A percentile compares a stretch with the other conserved stretches of the same genome.
These are phyloP conservation scores for Pinus tabuliformis DNA, from an alignment of 75 land plant species.

Conservation along the genomic window DNA sequence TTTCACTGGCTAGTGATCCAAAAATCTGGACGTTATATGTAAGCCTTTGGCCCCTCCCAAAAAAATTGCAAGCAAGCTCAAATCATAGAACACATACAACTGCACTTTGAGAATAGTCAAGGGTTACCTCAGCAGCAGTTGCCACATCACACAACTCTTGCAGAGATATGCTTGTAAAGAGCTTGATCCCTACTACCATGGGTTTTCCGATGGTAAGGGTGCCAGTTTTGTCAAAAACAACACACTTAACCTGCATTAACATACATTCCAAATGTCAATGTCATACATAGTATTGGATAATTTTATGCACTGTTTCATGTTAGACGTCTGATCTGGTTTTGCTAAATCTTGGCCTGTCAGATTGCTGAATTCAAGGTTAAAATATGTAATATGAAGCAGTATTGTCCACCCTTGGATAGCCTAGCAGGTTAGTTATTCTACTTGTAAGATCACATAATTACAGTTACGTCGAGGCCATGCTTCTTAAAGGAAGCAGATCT, in stretches of 20 bases:
- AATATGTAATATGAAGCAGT: neutral
- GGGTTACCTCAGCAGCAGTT: slow-evolving; percentile 73
- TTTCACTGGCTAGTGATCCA: neutral
- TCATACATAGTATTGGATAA: neutral
- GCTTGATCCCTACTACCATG: slow-evolving; percentile 65
- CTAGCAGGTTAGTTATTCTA: neutral
- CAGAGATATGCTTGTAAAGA: slow-evolving; percentile 45
- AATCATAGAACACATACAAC: neutral
- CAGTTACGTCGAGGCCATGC: neutral
- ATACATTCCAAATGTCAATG: slow-evolving; percentile 2
- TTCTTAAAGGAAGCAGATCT: neutral
- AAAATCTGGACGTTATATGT: neutral
- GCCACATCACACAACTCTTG: slow-evolving; percentile 57
- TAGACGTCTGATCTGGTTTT: neutral
- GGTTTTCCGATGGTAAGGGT: slow-evolving; percentile 91
- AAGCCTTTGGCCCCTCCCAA: neutral
- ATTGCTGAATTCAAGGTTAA: neutral
- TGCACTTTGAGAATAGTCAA: neutral
- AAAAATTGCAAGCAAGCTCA: neutral
- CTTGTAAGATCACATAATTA: neutral
- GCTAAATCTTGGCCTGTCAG: neutral
- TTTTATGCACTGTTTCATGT: neutral
- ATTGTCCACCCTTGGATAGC: neutral
- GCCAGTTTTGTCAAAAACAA: slow-evolving; percentile 96
- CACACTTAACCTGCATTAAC: slow-evolving; percentile 54